Evolutionary conservation across 306 rosid species (phyloP), one percentile per base, ranked within the genome.

Genomic region (Glycine latifolia): DNA sequence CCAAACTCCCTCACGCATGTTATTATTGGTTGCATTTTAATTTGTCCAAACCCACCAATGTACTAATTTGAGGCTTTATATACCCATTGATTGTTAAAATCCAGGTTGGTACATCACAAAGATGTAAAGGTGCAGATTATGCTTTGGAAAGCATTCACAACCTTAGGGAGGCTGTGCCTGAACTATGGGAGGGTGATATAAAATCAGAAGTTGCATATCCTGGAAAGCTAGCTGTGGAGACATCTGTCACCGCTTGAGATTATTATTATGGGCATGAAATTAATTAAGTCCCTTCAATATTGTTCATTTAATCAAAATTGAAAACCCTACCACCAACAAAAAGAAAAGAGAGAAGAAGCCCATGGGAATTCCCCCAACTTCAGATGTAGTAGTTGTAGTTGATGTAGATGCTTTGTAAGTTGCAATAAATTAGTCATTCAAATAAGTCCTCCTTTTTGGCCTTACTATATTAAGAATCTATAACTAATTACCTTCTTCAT

Each of bases 61-160:
- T 58, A 41, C 77, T 77, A 75, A 76, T 72, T 14, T 49, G 59
- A 39, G 56, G 44, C 53, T 79, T 31, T 73, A 13, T 13, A n/a
- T 31, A 58, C 5, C 58, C 20, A 77, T 77, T 67, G 84, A 13
- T 79, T 63, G 43, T 3, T 11, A 4, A 44, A 17, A 37, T 53
- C 4, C 82, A 96, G 99, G 86, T 96, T 85, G 99, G 98, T 46
- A 89, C 86, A 43, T 86, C 97, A 2, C 97, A 94, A 77, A 91
- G 97, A 86, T 90, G 91, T 7, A 91, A 92, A 85, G 99, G 95
- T 26, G 98, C 97, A 43, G 99, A 96, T 89, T 90, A 87, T 88
- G 99, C 98, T 0, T 85, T 96, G 73, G 98, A 93, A 85, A 96
- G 97, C 83, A 93, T 93, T 68, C 98, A 96, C 87, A 96, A 96